Percentiles rank a stretch among this genome's conserved stretches.
Evolutionary conservation across 2,329 filamentous ascomycete genomes (phyloP).

Genomic region (Aspergillus felis): DNA sequence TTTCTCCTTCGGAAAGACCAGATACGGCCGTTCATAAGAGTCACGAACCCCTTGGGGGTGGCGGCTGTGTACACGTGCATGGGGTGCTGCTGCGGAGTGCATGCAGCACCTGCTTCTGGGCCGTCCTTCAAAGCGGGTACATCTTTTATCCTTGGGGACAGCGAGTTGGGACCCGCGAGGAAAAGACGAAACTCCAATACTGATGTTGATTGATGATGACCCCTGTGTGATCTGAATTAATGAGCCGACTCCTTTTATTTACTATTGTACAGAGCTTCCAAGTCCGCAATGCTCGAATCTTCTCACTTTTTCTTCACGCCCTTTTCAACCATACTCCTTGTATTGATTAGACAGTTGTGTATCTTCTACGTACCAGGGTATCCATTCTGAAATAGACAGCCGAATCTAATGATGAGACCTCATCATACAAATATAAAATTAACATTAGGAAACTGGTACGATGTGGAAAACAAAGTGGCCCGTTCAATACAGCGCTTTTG

Average conservation of each 20-base stretch:
- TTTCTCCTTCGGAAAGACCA: constrained; percentile 85
- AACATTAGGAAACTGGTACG: not conserved
- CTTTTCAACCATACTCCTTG: constrained; percentile 1
- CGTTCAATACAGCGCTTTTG: not conserved
- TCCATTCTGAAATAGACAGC: not conserved
- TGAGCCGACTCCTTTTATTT: constrained; percentile 1
- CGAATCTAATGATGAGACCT: not conserved
- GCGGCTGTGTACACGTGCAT: not conserved
- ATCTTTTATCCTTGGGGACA: not conserved
- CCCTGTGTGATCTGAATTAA: constrained; percentile 5
- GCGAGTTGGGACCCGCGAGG: not conserved
- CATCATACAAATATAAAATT: not conserved
- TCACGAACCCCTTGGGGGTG: not conserved
- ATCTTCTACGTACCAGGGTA: not conserved
- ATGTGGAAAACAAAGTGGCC: not conserved
- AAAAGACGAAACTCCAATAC: not conserved
- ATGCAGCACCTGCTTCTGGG: not conserved
- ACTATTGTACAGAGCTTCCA: constrained; percentile 8
- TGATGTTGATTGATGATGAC: constrained; percentile 9
- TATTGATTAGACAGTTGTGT: not conserved
- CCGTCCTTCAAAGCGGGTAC: not conserved
- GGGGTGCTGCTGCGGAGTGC: not conserved
- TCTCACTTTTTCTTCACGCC: not conserved
- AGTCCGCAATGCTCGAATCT: not conserved
- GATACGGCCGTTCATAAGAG: constrained; percentile 52